phyloP scores from a whole-genome alignment of 2,329 filamentous ascomycete genomes.

The Triangularia verruculosa region DNA sequence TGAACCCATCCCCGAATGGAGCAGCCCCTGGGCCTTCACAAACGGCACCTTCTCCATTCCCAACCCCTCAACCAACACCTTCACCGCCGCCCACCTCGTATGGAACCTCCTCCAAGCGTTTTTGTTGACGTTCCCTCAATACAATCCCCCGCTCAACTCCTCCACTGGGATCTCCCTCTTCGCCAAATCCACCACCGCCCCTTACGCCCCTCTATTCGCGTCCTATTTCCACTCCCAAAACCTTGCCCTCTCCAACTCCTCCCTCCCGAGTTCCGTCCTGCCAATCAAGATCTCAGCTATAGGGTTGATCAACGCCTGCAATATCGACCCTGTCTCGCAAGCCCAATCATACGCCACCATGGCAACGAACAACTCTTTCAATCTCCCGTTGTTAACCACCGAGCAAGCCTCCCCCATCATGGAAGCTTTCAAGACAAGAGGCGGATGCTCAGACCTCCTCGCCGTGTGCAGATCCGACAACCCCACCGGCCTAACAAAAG shows the following conservation, averaged over 20 bases:
- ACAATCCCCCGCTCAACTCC: slow-evolving; percentile 42
- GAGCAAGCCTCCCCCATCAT: slow-evolving; percentile 20
- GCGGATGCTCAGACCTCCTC: not conserved
- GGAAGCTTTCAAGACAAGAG: not conserved
- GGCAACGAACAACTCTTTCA: slow-evolving; percentile 43
- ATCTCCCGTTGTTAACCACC: slow-evolving; percentile 28
- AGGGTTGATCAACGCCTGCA: slow-evolving; percentile 53
- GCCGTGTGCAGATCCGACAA: not conserved
- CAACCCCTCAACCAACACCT: not conserved
- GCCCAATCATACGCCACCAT: slow-evolving; percentile 44
- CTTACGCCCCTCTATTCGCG: slow-evolving; percentile 56
- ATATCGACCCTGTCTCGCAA: slow-evolving; percentile 47
- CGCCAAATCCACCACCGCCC: slow-evolving; percentile 56
- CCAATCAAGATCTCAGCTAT: slow-evolving; percentile 48
- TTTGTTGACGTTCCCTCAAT: slow-evolving; percentile 50
- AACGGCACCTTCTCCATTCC: slow-evolving; percentile 16
- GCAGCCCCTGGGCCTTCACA: slow-evolving; percentile 16
- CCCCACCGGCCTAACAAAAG: slow-evolving; percentile 16
- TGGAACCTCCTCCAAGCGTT: slow-evolving; percentile 14
- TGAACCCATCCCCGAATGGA: slow-evolving; percentile 13
- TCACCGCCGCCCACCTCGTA: not conserved
- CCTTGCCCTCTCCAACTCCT: slow-evolving; percentile 32
- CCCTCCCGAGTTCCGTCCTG: slow-evolving; percentile 31
- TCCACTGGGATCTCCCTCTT: slow-evolving; percentile 51
- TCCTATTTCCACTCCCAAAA: slow-evolving; percentile 57